These are phyloP conservation scores for Xylariomycetidae sp. DNA, from an alignment of 2,329 filamentous ascomycete species.

Conservation along the genomic window DNA sequence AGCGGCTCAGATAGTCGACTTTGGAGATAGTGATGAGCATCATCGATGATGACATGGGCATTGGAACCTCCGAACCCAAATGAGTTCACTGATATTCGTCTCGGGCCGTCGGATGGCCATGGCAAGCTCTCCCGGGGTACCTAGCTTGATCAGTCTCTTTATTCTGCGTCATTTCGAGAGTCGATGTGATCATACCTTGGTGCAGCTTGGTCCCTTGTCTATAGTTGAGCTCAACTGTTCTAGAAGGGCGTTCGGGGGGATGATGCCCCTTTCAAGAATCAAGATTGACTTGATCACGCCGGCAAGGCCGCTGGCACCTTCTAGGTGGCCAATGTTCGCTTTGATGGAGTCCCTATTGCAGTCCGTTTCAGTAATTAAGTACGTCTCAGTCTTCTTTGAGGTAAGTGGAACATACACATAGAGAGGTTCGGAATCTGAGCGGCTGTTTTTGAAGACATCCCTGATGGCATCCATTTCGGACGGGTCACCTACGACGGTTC, in stretches of 20 bases:
- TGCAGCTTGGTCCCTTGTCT: slow-evolving; percentile 17
- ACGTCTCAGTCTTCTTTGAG: too few species aligned
- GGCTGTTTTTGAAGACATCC: slow-evolving; percentile 18
- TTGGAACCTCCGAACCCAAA: slow-evolving; percentile 25
- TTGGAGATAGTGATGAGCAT: slow-evolving; percentile 19
- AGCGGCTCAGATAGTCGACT: too few species aligned
- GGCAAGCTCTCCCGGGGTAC: slow-evolving; percentile 15
- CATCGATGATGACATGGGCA: slow-evolving; percentile 20
- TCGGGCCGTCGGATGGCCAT: slow-evolving; percentile 30
- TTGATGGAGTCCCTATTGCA: slow-evolving; percentile 18
- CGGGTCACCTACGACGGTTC: slow-evolving; percentile 37
- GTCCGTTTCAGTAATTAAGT: not conserved
- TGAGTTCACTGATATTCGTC: slow-evolving; percentile 25
- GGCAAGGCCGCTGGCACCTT: slow-evolving; percentile 22
- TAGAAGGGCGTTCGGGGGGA: slow-evolving; percentile 26
- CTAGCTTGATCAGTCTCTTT: slow-evolving; percentile 11
- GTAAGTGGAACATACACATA: slow-evolving; percentile 15
- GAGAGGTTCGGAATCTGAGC: slow-evolving; percentile 16
- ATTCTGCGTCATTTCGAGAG: slow-evolving; percentile 4
- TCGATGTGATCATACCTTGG: slow-evolving; percentile 4
- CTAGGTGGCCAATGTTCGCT: slow-evolving; percentile 22
- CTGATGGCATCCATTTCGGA: slow-evolving; percentile 36
- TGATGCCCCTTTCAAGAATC: slow-evolving; percentile 24
- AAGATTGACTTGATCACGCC: slow-evolving; percentile 27
- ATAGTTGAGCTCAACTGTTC: slow-evolving; percentile 21